Percentiles rank a stretch among this genome's conserved stretches.
phyloP scores from a whole-genome alignment of 176 grass and related monocot genomes.

The Musa acuminata region DNA sequence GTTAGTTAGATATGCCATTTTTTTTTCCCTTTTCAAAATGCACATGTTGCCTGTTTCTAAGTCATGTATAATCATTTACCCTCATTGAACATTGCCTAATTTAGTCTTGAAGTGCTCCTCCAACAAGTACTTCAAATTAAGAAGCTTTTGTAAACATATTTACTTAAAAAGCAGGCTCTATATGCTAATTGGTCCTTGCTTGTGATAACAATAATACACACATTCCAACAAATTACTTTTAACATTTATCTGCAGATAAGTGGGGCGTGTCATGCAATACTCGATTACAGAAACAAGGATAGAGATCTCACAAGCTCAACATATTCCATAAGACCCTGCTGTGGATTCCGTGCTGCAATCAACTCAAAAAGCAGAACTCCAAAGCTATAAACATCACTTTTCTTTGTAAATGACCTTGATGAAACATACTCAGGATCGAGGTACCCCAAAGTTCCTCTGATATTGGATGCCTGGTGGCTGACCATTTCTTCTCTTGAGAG shows the following conservation, averaged over 20 bases:
- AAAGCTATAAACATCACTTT: conserved; percentile 94
- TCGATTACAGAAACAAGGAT: not conserved
- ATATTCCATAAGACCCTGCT: conserved; percentile 98
- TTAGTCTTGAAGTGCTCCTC: not conserved
- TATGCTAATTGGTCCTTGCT: not conserved
- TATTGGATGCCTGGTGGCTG: conserved; percentile 53
- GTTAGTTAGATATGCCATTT: too few relatives aligned
- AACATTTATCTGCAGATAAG: not conserved
- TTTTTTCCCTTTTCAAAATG: too few relatives aligned
- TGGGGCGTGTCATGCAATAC: not conserved
- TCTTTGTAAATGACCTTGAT: conserved; percentile 85
- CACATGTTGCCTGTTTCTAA: too few relatives aligned
- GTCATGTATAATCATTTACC: not conserved
- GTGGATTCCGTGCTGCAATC: conserved; percentile 75
- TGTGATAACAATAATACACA: not conserved
- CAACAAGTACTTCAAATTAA: not conserved
- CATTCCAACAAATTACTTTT: too few relatives aligned
- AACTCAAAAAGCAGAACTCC: conserved; percentile 88
- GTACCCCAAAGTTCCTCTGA: conserved; percentile 82
- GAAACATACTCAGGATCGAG: conserved; percentile 92
- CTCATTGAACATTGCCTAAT: not conserved
- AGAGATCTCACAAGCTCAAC: conserved; percentile 74
- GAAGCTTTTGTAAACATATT: not conserved
- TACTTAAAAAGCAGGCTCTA: not conserved
- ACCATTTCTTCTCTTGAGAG: conserved; percentile 88